Base-by-base conservation (phyloP, 352 stramenopile species). In the Phytophthora ramorum region DNA sequence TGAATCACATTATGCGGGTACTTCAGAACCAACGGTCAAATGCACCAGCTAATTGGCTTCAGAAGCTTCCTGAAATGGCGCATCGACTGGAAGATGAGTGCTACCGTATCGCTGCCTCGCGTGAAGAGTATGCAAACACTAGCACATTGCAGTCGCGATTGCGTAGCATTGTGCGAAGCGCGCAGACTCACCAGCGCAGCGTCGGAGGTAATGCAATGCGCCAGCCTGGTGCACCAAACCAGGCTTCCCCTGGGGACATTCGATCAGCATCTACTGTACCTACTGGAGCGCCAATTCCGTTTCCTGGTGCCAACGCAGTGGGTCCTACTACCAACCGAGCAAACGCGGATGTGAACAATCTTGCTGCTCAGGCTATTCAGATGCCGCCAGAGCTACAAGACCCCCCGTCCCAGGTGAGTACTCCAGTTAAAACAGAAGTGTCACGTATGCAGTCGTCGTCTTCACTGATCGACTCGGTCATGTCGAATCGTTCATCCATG, bases 41-140 rank as follows among this genome's bases (percentile, higher is more conserved):
- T 77, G 96, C 97, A 5, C 92, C 95, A 4, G 79, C 94, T 22
- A 97, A 98, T 69, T 99, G 97, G 97, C 75, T 99, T 43, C 92
- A 98, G 59, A 98, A 98, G 66, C 81, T 99, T 17, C 97, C 97
- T 0, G 94, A 99, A 68, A 99, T 99, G 97, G 97, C 97, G 1
- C 96, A 98, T 62, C 89, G 97, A 45, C 79, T 99, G 38, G 97
- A 99, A 71, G 97, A 99, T 57, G 97, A 97, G 59, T 92, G 98
- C 48, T 99, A 99, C 63, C 88, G 87, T 4, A 93, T 93, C 70
- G 78, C 97, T 73, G 40, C 78, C 35, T 78, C 89, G 47, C 58
- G 97, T 52, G 94, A 98, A 49, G 96, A 98, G 46, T 99, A 99
- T 63, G 96, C 96, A 45, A 97, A 99, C 77, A 93, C 86, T 14